phyloP scores from a whole-genome alignment of 768 basidiomycete species.

The Boletus rubropictus region DNA sequence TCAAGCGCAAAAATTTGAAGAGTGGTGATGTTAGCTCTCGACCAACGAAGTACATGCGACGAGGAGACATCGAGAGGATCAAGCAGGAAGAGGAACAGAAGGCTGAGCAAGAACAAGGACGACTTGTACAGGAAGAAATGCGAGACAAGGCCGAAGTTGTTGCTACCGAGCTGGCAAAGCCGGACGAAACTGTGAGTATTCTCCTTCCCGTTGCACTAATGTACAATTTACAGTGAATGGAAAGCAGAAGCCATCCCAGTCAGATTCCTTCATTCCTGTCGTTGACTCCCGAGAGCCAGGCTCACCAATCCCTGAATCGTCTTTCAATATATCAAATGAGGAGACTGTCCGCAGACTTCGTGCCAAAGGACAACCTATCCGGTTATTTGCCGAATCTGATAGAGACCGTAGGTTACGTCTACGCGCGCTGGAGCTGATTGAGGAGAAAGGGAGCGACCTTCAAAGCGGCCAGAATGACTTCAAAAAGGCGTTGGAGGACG shows the following conservation, averaged over 20 bases:
- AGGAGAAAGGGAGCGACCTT: slow-evolving; percentile 77
- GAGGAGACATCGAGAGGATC: slow-evolving; percentile 81
- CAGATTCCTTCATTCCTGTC: slow-evolving; percentile 37
- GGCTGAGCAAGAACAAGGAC: slow-evolving; percentile 27
- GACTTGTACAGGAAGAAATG: slow-evolving; percentile 28
- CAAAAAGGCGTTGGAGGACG: slow-evolving; percentile 81
- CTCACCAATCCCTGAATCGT: slow-evolving; percentile 35
- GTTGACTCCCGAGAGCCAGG: slow-evolving; percentile 32
- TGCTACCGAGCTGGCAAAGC: slow-evolving; percentile 22
- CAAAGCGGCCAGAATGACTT: slow-evolving; percentile 93
- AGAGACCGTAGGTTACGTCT: slow-evolving; percentile 87
- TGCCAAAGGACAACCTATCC: slow-evolving; percentile 87
- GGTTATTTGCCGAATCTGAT: slow-evolving; percentile 92
- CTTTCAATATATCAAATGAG: slow-evolving; percentile 89
- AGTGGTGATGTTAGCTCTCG: slow-evolving; percentile 43
- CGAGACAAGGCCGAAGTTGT: slow-evolving; percentile 10
- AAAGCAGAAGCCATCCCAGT: slow-evolving; percentile 42
- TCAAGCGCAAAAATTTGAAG: slow-evolving; percentile 75
- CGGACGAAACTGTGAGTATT: slow-evolving; percentile 40
- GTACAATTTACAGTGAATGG: slow-evolving; percentile 37
- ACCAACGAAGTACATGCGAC: slow-evolving; percentile 82
- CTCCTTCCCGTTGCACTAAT: slow-evolving; percentile 1
- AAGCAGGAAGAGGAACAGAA: slow-evolving; percentile 43
- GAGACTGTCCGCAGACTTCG: slow-evolving; percentile 88
- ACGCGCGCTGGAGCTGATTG: slow-evolving; percentile 90